phyloP scores from a whole-genome alignment of 2,329 filamentous ascomycete species.

The Fusarium anthophilum region DNA sequence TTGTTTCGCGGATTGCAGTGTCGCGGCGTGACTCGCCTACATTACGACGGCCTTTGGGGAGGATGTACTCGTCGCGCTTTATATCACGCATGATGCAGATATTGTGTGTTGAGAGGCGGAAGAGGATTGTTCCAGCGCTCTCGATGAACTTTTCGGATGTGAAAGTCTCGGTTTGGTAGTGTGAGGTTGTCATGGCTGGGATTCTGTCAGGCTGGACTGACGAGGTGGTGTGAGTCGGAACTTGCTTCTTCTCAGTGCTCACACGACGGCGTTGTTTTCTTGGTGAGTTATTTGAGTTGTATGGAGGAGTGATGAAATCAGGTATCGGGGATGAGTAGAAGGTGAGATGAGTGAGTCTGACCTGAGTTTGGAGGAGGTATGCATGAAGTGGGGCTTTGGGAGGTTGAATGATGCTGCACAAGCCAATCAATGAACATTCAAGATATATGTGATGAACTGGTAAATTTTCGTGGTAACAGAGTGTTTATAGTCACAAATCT shows the following conservation, averaged over 20 bases:
- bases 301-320: not conserved
- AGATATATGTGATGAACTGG: no score
- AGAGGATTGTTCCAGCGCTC: not conserved
- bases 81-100: not conserved
- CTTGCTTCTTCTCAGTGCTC: not conserved
- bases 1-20: not conserved
- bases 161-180: not conserved
- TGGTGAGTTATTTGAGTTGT: rapidly evolving
- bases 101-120: not conserved
- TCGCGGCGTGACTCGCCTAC: not conserved
- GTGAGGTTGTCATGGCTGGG: not conserved
- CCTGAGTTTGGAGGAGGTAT: not conserved
- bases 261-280: rapidly evolving
- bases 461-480: no score
- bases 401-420: not conserved
- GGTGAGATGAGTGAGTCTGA: not conserved
- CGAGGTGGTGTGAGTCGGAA: no score
- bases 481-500: no score
- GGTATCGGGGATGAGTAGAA: not conserved
- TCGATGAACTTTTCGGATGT: not conserved
- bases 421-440: no score
- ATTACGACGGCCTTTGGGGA: not conserved
- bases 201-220: not conserved
- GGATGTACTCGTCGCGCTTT: not conserved
- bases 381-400: not conserved